Base-by-base conservation (phyloP, 768 basidiomycete genomes). In the Pleurotus ostreatus region DNA sequence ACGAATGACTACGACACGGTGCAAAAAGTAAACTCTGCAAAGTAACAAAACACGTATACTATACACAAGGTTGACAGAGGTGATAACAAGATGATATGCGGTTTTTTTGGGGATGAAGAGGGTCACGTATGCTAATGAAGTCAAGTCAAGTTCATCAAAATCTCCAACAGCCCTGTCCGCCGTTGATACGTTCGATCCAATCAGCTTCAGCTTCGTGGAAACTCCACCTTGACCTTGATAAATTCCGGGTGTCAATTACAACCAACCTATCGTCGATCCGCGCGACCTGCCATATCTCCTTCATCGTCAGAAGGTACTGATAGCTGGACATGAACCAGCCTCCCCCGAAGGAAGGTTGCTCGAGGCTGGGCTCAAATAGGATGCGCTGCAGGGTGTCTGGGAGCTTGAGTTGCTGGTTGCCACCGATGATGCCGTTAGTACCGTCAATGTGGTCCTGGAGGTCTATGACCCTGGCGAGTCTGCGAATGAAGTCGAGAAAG, bases 131-230 rank as follows among this genome's bases (percentile, higher is more conserved):
- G 5, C 23, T 23, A 25, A 23, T 34, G 8, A 34, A 34, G 30
- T 34, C 0, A 34, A 34, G 30, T 34, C 30, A 9, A 11, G 30
- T 34, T 34, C 30, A 4, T 44, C 41, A 44, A 22, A 44, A 44
- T 44, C 9, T 18, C 41, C 41, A 44, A 22, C 41, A 44, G 41
- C 41, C 41, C 30, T 34, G 26, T 23, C 23, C 48, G 4, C 18
- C 48, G n/a, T 48, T 34, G n/a, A 30, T 49, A 20, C 48, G 18
- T 26, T 49, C 48, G 26, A 49, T 30, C 48, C 48, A 49, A 18
- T 49, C 48, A 26, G 26, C 37, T 26, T 49, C 48, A 15, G 48
- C 48, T 49, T 49, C 48, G 30, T 26, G 48, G n/a, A 49, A 25
- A 26, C n/a, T 38, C 22, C 37, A 49, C 26, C 26, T 8, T 38